Base-by-base conservation (phyloP, 768 basidiomycete genomes). In the Serendipita indica region DNA sequence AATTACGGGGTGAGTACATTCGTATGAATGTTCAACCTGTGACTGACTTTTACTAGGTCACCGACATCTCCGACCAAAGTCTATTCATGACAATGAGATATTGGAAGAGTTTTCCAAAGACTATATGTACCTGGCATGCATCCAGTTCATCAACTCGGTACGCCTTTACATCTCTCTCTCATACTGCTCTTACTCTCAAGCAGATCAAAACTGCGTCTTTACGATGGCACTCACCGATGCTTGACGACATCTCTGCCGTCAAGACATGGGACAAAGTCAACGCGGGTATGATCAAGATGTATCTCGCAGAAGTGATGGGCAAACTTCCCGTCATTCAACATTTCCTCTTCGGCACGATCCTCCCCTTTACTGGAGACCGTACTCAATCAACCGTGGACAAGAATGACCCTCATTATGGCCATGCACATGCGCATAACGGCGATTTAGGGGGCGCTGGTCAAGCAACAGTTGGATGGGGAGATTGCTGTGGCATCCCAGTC, bases 151-250 rank as follows among this genome's bases (percentile, higher is more conserved):
- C 72, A 96, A 96, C 70, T 91, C 89, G 2, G 90, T 91, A 62
- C 18, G 82, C 69, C 3, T 22, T 25, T 37, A 27, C 33, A 2
- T 54, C 18, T 14, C 12, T 25, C 13, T 20, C 35, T 28, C n/a
- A 3, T 37, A n/a, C 39, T 39, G 30, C n/a, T 25, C 27, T 33
- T 10, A 60, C 57, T 57, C 25, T 12, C 13, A 18, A 27, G 12
- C 62, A 93, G 89, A 89, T 97, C 63, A 98, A 98, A 68, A 90
- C 92, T 0, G 92, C 93, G 0, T 92, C 92, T 0, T 75, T 98
- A 0, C 79, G 91, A 57, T 99, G 94, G 94, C 94, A 99, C 72
- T 96, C 91, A 0, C 94, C 94, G 1, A 98, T 99, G 94, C 79
- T 99, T 4, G 90, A 97, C 69, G 94, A 98, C 66, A 98, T 98